Evolutionary conservation across 805 yeast genomes (phyloP), one percentile per base, ranked within the genome.

Genomic region (Brettanomyces nanus): DNA sequence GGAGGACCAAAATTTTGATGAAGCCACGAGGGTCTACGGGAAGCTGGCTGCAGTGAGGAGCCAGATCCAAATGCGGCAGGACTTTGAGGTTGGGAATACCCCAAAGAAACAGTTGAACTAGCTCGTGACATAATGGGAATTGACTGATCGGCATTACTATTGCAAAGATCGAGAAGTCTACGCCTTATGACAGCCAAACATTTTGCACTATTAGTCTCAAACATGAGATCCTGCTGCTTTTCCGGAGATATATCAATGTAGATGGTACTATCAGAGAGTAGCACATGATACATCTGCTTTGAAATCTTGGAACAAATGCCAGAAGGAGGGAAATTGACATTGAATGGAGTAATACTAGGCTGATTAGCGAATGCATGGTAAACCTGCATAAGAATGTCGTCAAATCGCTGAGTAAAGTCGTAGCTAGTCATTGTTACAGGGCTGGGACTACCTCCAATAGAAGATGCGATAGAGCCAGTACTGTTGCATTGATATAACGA

Each of bases 341-440:
- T 78, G 51, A 80, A 80, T 0, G 89, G 89, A 0, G 89, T 80
- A 6, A 69, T 63, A 25, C 75, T 71, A 5, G 87, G 86, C 47
- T 70, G 75, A 34, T 65, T 65, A 13, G 72, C 67, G 39, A 71
- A 63, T 6, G 59, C 49, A 36, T 71, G 71, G 48, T 77, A 77
- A 4, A 66, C 61, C 28, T 63, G 64, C 47, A 66, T 48, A 19
- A 79, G 54, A 11, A 71, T 48, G 18, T 58, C 61, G 45, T 75
- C 75, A 44, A 74, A 74, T 5, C 44, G 50, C 4, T 52, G 53
- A 1, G 70, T 58, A 35, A 58, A 60, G 14, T 53, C 53, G 32
- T 53, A 57, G 30, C 43, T 49, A 3, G 43, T 49, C 21, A 52
- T 10, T 29, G 41, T 50, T 5, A 33, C 29, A 7, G 36, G 28